These are phyloP conservation scores for Galerina sulciceps DNA, from an alignment of 768 basidiomycete genomes.

Conservation along the genomic window DNA sequence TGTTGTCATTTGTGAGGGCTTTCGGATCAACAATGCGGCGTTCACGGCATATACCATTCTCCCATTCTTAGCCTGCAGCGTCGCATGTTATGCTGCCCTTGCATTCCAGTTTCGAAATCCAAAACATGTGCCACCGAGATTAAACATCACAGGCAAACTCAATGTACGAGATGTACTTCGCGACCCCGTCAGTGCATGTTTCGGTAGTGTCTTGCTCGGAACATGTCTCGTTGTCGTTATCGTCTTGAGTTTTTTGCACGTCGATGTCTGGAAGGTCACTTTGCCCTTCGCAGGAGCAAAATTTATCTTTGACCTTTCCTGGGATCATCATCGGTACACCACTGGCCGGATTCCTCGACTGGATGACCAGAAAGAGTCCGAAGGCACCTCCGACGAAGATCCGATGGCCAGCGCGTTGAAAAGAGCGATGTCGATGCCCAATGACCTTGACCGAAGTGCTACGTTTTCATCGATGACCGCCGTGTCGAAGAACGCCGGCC, in stretches of 20 bases:
- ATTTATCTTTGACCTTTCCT: slow-evolving; percentile 65
- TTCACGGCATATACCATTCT: slow-evolving; percentile 86
- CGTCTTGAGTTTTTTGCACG: slow-evolving; percentile 72
- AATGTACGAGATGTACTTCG: slow-evolving; percentile 65
- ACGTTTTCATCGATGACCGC: slow-evolving; percentile 22
- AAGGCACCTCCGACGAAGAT: slow-evolving; percentile 24
- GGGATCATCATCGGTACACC: slow-evolving; percentile 56
- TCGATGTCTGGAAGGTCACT: slow-evolving; percentile 85
- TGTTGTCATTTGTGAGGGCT: slow-evolving; percentile 89
- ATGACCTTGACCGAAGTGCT: slow-evolving; percentile 18
- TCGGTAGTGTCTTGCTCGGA: slow-evolving; percentile 71
- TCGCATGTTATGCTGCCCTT: slow-evolving; percentile 66
- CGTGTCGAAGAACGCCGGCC: slow-evolving; percentile 1
- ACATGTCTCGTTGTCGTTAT: slow-evolving; percentile 75
- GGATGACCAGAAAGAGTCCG: slow-evolving; percentile 9
- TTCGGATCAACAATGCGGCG: slow-evolving; percentile 73
- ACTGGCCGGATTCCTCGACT: slow-evolving; percentile 22
- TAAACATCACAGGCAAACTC: slow-evolving; percentile 40
- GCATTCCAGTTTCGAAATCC: slow-evolving; percentile 59
- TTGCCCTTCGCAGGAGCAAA: slow-evolving; percentile 81
- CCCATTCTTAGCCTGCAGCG: slow-evolving; percentile 71
- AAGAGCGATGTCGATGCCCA: slow-evolving; percentile 29
- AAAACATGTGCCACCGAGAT: slow-evolving; percentile 55
- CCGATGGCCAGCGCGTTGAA: slow-evolving; percentile 29
- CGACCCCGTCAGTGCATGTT: slow-evolving; percentile 75